Base-by-base conservation (phyloP, 768 basidiomycete genomes). In the Naematelia aurantialba region DNA sequence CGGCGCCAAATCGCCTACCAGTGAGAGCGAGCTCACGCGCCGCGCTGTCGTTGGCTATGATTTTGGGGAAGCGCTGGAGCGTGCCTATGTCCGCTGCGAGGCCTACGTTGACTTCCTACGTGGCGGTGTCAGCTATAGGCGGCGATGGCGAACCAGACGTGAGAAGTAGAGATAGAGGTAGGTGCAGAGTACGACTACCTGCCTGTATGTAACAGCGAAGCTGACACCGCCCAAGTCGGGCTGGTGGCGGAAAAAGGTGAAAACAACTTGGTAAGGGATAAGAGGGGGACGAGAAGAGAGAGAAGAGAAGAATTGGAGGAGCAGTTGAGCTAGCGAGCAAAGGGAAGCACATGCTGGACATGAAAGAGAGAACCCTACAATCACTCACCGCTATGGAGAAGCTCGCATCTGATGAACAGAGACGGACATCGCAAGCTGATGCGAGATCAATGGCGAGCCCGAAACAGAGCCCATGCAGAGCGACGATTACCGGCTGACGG, bases 11-110 rank as follows among this genome's bases (percentile, higher is more conserved):
- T n/a, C 76, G 74, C 2, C 88, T 81, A 1, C 83, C 85, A 0
- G 89, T 89, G 66, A 89, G 85, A 0, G 89, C 85, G 12, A 92
- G 80, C 72, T 94, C 91, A 48, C 83, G 81, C 1, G 85, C 78
- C 12, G 87, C 80, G 1, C 87, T 88, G 26, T 83, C 81, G 76
- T 90, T 91, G 0, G 85, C 89, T 0, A 83, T 82, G 47, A 89
- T 81, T 67, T 89, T 89, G 0, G 88, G 89, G 4, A 93, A 79
- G 52, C 86, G 85, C 1, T 91, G 88, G 4, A 94, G 83, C 0
- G 89, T 85, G 0, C 92, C 92, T 42, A 92, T 85, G 70, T 93
- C 91, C 0, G 91, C 87, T 1, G 91, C 91, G 0, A 94, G 80
- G 0, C 88, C 91, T 24, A 91, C 82, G 69, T 91, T 88, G 2